phyloP scores from a whole-genome alignment of 164 flowering plant genomes.

The Stephania japonica region DNA sequence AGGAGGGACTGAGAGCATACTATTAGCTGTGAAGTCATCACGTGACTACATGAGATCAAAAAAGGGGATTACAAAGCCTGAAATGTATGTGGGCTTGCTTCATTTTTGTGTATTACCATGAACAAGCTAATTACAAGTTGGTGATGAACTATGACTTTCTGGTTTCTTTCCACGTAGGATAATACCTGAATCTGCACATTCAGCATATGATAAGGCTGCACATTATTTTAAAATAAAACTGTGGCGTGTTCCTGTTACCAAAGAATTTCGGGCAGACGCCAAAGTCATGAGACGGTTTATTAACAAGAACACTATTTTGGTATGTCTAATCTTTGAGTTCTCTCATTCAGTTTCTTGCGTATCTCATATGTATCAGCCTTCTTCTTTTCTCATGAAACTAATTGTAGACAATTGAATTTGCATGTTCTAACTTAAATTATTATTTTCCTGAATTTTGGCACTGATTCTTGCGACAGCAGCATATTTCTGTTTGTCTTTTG shows the following conservation, averaged over 20 bases:
- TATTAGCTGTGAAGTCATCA: conserved; percentile 82
- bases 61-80: conserved; percentile 78
- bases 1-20: conserved; percentile 96
- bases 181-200: conserved; percentile 96
- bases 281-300: conserved; percentile 55
- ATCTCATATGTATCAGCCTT: not conserved
- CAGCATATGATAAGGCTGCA: conserved; percentile 98
- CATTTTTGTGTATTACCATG: not conserved
- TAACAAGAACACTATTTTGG: conserved; percentile 83
- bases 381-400: not conserved
- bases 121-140: not conserved
- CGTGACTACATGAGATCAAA: conserved; percentile 89
- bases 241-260: conserved; percentile 85
- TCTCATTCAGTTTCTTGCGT: not conserved
- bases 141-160: conserved; percentile 7
- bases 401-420: not conserved
- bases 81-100: conserved; percentile 50
- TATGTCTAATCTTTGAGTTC: conserved; percentile 16
- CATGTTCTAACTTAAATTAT: not conserved
- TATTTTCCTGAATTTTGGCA: not conserved
- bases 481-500: not conserved
- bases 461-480: not conserved
- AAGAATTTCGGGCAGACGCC: conserved; percentile 82
- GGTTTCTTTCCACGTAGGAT: conserved; percentile 44
- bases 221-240: conserved; percentile 92